Evolutionary conservation across 495 filamentous ascomycete species (phyloP), one percentile per base, ranked within the genome.

Genomic region (Rostrohypoxylon terebratum): DNA sequence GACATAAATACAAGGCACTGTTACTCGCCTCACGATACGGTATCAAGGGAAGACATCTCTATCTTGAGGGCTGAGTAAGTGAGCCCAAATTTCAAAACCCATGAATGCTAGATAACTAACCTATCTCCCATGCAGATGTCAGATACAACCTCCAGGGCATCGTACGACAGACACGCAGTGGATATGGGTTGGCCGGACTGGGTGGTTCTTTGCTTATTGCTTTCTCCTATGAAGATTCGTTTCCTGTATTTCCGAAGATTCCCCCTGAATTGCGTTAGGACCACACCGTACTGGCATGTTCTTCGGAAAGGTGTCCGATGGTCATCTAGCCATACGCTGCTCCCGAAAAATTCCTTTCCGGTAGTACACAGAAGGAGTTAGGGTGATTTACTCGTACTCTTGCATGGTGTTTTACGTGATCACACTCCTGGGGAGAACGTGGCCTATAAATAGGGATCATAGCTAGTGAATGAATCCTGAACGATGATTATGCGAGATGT

Each of bases 11-110:
- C 34, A 57, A 34, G 54, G n/a, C 9, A 48, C 18, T 50, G 4
- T 36, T 51, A 11, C 33, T 51, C 23, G 2, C 58, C 51, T 51
- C 7, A 31, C 18, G 36, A 13, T 40, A 42, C 18, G 8, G 23
- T 7, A 42, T 31, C 34, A 20, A 28, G 20, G 23, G 58, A 16
- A 36, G 38, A 0, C 4, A 28, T 38, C 40, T 16, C 20, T 20
- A 54, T 33, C 16, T 47, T 47, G 5, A 28, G 25, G 50, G 50
- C 34, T n/a, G 38, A 60, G 70, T 72, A 64, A 47, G 70, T 55
- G 10, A 14, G n/a, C 14, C 14, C 50, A 1, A 50, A 14, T 16
- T 6, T 23, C 4, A 13, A 21, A 50, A 50, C 13, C 25, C 13
- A 0, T 53, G 23, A 31, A 13, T 31, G 23, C 16, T 31, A 4